Evolutionary conservation across 441 rosid species (phyloP), one percentile per base, ranked within the genome.

Genomic region (Gossypium trilobum): DNA sequence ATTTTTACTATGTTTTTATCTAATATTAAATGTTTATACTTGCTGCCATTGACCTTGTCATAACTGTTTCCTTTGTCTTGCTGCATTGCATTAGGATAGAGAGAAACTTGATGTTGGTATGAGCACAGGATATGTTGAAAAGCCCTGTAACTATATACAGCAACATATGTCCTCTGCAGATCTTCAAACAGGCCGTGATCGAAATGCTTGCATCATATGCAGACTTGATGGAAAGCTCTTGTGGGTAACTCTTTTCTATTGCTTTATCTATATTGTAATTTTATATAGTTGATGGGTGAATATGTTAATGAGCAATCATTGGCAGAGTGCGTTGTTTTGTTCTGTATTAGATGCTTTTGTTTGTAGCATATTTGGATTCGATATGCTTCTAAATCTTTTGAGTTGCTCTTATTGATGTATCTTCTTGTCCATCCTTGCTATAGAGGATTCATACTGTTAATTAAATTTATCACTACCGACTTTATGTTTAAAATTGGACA

Each of bases 171-270:
- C 46, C 44, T 25, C 44, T 20, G 22, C 25, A 14, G 72, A 52
- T 52, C 72, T 52, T 77, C 78, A 65, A 68, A 20, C 52, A 20
- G 72, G 77, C 46, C 65, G 52, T 4, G 68, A 68, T 56, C 79
- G 48, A 62, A 82, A 73, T 73, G 68, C 66, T 46, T 85, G 89
- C 78, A 17, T 50, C 58, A 7, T 80, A 70, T 88, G 93, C 82
- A 83, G 78, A 77, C 82, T 68, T 75, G 84, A 81, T 52, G 91
- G 87, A 71, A 78, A 71, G 70, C 81, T 87, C 71, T 71, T 85
- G 93, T 89, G 84, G 70, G 93, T 85, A 75, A 74, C 78, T 50
- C 39, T 20, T 70, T 69, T 68, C 56, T 42, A 57, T 80, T 59
- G 54, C 29, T 64, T 22, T 56, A 60, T 54, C 52, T 17, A 11